phyloP scores from a whole-genome alignment of 1,284 basidiomycete genomes.

The Phellopilus nigrolimitatus region DNA sequence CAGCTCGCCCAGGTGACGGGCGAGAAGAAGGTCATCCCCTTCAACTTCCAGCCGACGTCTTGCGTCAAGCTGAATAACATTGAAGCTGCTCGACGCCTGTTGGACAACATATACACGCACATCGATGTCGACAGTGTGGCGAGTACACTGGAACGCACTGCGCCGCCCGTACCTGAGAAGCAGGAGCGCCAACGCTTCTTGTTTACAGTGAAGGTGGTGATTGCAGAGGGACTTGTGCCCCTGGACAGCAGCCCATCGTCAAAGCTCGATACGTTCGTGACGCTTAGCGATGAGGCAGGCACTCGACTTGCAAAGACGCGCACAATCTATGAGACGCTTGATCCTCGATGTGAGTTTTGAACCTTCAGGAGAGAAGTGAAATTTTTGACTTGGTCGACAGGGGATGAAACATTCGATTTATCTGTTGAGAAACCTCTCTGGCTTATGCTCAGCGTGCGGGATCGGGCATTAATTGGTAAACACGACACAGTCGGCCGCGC shows the following conservation, averaged over 20 bases:
- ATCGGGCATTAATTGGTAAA: constrained; percentile 84
- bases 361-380: constrained; percentile 1
- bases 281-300: constrained; percentile 89
- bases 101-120: constrained; percentile 92
- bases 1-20: constrained; percentile 67
- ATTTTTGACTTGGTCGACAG: constrained; percentile 38
- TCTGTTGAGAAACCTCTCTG: constrained; percentile 87
- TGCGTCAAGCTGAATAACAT: constrained; percentile 99
- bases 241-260: constrained; percentile 67
- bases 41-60: constrained; percentile 90
- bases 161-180: constrained; percentile 69
- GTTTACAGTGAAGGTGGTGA: constrained; percentile 91
- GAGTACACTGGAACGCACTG: constrained; percentile 52
- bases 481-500: constrained; percentile 90
- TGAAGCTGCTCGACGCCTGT: constrained; percentile 82
- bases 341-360: constrained; percentile 77
- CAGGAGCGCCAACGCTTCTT: constrained; percentile 65
- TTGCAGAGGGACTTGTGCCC: constrained; percentile 79
- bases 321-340: constrained; percentile 89
- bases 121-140: constrained; percentile 89
- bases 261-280: constrained; percentile 87
- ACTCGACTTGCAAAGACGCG: constrained; percentile 91
- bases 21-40: constrained; percentile 89
- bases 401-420: constrained; percentile 97
- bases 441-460: constrained; percentile 94